Percentiles rank a stretch among this genome's conserved stretches.
Evolutionary conservation across 2,329 filamentous ascomycete genomes (phyloP).

Genomic region (Exophiala lecanii-corni): DNA sequence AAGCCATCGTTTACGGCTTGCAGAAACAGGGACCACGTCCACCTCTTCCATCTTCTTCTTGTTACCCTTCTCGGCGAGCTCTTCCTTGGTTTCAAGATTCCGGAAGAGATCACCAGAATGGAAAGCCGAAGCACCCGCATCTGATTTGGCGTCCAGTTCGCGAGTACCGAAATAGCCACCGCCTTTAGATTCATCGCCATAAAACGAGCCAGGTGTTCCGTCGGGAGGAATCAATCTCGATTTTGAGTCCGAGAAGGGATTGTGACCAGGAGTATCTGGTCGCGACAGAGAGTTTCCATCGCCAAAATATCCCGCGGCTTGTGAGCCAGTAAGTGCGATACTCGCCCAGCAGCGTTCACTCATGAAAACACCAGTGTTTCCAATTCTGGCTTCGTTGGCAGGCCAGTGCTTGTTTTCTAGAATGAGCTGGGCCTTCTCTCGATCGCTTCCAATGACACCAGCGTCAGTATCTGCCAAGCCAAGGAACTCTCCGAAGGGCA

Average conservation of each 20-base stretch:
- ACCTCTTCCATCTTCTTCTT: constrained; percentile 87
- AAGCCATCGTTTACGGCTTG: constrained; percentile 85
- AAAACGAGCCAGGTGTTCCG: constrained; percentile 55
- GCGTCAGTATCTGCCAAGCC: constrained; percentile 80
- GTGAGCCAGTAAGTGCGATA: constrained; percentile 62
- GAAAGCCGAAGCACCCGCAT: constrained; percentile 86
- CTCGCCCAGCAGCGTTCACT: constrained; percentile 96
- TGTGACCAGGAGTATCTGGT: constrained; percentile 49
- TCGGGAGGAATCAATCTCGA: constrained; percentile 50
- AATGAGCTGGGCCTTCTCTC: constrained; percentile 85
- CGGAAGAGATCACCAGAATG: constrained; percentile 96
- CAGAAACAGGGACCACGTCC: constrained; percentile 72
- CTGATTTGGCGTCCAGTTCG: constrained; percentile 79
- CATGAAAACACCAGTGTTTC: constrained; percentile 88
- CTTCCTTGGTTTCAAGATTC: constrained; percentile 86
- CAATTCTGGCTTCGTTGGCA: constrained; percentile 81
- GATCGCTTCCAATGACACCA: constrained; percentile 83
- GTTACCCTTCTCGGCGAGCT: constrained; percentile 92
- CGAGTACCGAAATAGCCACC: constrained; percentile 76
- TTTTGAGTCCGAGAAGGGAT: constrained; percentile 49
- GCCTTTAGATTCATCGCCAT: constrained; percentile 68
- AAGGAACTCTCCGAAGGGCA: constrained; percentile 93
- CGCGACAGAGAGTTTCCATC: constrained; percentile 58
- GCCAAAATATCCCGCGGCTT: constrained; percentile 46
- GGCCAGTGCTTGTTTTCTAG: constrained; percentile 92